These are phyloP conservation scores for Madurella mycetomatis DNA, from an alignment of 2,329 filamentous ascomycete species.

Conservation along the genomic window DNA sequence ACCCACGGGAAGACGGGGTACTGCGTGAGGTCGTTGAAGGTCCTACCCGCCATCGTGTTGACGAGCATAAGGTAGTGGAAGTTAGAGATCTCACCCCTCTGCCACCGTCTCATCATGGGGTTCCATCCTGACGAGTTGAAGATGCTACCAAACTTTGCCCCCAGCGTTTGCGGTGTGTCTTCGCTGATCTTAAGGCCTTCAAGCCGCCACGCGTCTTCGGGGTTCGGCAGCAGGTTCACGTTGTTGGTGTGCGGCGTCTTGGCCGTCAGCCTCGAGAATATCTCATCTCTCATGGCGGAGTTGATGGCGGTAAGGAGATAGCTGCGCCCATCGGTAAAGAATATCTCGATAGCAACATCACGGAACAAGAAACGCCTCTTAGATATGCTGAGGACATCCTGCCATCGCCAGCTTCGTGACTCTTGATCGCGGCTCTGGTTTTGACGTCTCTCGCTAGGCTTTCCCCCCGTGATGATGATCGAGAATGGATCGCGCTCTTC, in stretches of 20 bases:
- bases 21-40: constrained; percentile 96
- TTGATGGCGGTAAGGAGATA: constrained; percentile 86
- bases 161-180: constrained; percentile 59
- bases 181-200: constrained; percentile 71
- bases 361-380: constrained; percentile 93
- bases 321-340: constrained; percentile 94
- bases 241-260: constrained; percentile 78
- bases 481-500: constrained; percentile 95
- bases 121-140: constrained; percentile 81
- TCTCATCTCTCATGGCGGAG: constrained; percentile 67
- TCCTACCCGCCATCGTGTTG: constrained; percentile 94
- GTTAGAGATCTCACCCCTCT: constrained; percentile 92
- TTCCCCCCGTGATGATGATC: constrained; percentile 64
- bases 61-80: constrained; percentile 99
- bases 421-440: constrained; percentile 66
- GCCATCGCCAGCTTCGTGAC: constrained; percentile 88
- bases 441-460: constrained; percentile 37
- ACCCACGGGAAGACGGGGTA: constrained; percentile 99
- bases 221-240: constrained; percentile 63
- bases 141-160: constrained; percentile 85
- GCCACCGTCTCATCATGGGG: constrained; percentile 83
- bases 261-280: constrained; percentile 69
- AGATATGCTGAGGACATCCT: constrained; percentile 89
- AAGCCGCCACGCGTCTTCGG: constrained; percentile 87
- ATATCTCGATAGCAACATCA: constrained; percentile 93